Base-by-base conservation (phyloP, 805 yeast genomes). In the Metschnikowia rubicola region DNA sequence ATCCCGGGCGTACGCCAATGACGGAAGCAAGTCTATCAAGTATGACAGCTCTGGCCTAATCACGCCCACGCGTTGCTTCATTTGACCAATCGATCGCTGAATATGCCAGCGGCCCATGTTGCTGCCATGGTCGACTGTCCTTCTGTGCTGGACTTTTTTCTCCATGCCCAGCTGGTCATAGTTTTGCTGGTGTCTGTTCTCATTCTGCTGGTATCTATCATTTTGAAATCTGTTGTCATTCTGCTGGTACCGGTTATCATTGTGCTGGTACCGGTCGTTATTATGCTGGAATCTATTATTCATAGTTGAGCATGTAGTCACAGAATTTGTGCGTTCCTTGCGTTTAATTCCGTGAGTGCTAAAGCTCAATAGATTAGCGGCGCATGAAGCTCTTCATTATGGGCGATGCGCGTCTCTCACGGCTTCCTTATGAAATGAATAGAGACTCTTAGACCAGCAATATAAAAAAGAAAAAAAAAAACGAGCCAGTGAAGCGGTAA, bases 101-200 rank as follows among this genome's bases (percentile, higher is more conserved):
- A 74, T 56, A 54, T 71, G 59, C 77, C 86, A 82, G 50, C 87
- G 67, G 2, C 88, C 87, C 75, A 83, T 75, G 26, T 84, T 78
- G 46, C 85, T 81, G 10, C 90, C 91, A 65, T 84, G 87, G 62
- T 88, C 96, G 6, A 85, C 81, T 2, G 89, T 84, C 60, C 90
- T 73, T 58, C 92, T 71, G 54, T 80, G 80, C 12, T 79, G 73
- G 2, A 77, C 68, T 55, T 75, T 77, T 54, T 71, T 79, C 49
- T 73, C 78, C 53, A 76, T 82, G 39, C 69, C 71, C 42, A 70
- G 61, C 57, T 71, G 76, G 48, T 72, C 36, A n/a, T 10, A 31
- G 32, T 37, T 28, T 12, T 36, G 31, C 12, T 43, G 42, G 30
- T 38, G 34, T 26, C 47, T 37, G 17, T 37, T 43, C 13, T 43